Base-by-base conservation (phyloP, 371 early-diverging fungal genomes). In the Capniomyces stellatus region DNA sequence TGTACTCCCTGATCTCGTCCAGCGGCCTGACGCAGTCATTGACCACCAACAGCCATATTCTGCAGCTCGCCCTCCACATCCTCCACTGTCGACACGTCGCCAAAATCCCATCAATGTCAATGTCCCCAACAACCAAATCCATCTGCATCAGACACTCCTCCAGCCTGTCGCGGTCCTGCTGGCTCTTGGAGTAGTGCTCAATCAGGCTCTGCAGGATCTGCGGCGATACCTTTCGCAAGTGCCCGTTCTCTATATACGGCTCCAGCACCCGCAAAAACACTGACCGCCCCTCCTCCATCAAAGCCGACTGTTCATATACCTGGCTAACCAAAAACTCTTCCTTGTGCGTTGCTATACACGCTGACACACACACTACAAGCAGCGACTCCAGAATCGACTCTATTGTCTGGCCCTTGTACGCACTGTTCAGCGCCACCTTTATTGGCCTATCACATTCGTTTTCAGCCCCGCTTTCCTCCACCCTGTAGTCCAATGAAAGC, bases 51-150 rank as follows among this genome's bases (percentile, higher is more conserved):
- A 67, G 51, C 67, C 67, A 67, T 3, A 67, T 63, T 6, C 67
- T 59, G n/a, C 61, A 63, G 55, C 59, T 61, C 19, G 67, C 64
- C n/a, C 67, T 52, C 67, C 67, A 67, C 43, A 67, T 53, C 6
- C 54, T 58, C 54, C 60, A 61, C 23, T 43, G 31, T n/a, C 56
- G 57, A 35, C 67, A 67, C 30, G 56, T 67, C 29, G 42, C 43
- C 29, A 67, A 51, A n/a, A 67, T 60, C 2, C 60, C 56, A 49
- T 67, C 67, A 30, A 67, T 46, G 44, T 67, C 67, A 43, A 58
- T 62, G 21, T 2, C 31, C 8, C 25, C 54, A 12, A 24, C 4
- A 2, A 44, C 43, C 29, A 67, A 60, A 1, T 55, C 21, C 24
- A 67, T 43, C 3, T 39, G 52, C 47, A 54, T 50, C 19, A 67